phyloP scores from a whole-genome alignment of 192 early-diverging fungal genomes.

The Mortierella hygrophila region DNA sequence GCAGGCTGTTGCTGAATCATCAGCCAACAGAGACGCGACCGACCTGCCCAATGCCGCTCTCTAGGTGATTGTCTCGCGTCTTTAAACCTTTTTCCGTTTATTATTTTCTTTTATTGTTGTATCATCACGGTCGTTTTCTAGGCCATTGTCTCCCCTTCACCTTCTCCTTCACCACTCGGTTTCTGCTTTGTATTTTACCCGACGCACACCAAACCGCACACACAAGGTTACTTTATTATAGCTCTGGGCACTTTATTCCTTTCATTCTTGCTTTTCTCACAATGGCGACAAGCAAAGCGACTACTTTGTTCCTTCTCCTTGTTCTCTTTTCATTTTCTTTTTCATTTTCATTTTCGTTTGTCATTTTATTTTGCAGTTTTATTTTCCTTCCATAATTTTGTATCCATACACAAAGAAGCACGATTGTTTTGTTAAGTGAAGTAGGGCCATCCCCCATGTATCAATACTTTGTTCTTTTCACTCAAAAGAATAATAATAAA shows the following conservation, averaged over 20 bases:
- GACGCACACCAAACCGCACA: not conserved
- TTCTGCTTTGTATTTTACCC: constrained; percentile 4
- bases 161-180: not conserved
- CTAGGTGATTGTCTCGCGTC: not conserved
- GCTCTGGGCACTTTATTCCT: not conserved
- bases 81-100: not conserved
- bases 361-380: not conserved
- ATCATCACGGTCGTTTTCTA: not conserved
- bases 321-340: not conserved
- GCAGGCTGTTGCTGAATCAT: not conserved
- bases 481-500: constrained; percentile 6
- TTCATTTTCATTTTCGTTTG: not conserved
- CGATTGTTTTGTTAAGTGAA: constrained; percentile 7
- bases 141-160: not conserved
- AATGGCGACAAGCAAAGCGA: not conserved
- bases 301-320: not conserved
- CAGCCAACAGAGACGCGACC: not conserved
- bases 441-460: not conserved
- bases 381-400: not conserved
- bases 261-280: not conserved
- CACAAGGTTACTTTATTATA: not conserved
- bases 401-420: constrained; percentile 15
- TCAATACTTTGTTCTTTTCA: constrained; percentile 3
- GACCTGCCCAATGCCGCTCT: not conserved
- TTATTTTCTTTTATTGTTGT: constrained; percentile 16